Conservation (phyloP, 2,329 filamentous ascomycete genomes). For the Hypomyces perniciosus region DNA sequence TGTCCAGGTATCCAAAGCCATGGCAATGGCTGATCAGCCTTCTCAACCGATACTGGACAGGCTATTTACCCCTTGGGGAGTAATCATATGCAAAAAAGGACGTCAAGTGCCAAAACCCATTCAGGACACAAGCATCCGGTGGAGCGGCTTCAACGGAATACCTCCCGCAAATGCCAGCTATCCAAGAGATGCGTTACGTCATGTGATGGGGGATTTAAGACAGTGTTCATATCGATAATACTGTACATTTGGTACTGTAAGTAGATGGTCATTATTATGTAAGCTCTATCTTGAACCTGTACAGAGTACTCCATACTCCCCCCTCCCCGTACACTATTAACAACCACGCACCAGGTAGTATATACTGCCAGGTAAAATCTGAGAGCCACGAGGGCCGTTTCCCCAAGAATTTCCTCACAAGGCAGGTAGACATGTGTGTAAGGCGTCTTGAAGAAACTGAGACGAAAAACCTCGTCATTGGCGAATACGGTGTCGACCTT, state of each 20-base stretch:
- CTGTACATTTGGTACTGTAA: not conserved
- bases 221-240: not conserved
- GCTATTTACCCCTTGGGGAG: not conserved
- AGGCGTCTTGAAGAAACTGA: too few relatives aligned
- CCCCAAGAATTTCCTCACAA: too few relatives aligned
- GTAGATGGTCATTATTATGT: not conserved
- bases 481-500: too few relatives aligned
- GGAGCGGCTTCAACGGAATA: not conserved
- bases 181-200: not conserved
- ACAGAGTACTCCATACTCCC: too few relatives aligned
- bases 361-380: too few relatives aligned
- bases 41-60: not conserved
- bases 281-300: not conserved
- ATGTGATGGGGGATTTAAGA: not conserved
- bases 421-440: too few relatives aligned
- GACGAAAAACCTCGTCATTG: too few relatives aligned
- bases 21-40: not conserved
- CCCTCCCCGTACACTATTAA: too few relatives aligned
- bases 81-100: not conserved
- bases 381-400: too few relatives aligned
- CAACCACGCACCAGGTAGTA: too few relatives aligned
- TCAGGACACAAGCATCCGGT: not conserved
- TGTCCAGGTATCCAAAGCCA: slow-evolving; percentile 45
- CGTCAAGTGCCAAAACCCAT: not conserved
- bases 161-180: not conserved